phyloP scores from a whole-genome alignment of 495 filamentous ascomycete genomes.

The Penicillium argentinense region DNA sequence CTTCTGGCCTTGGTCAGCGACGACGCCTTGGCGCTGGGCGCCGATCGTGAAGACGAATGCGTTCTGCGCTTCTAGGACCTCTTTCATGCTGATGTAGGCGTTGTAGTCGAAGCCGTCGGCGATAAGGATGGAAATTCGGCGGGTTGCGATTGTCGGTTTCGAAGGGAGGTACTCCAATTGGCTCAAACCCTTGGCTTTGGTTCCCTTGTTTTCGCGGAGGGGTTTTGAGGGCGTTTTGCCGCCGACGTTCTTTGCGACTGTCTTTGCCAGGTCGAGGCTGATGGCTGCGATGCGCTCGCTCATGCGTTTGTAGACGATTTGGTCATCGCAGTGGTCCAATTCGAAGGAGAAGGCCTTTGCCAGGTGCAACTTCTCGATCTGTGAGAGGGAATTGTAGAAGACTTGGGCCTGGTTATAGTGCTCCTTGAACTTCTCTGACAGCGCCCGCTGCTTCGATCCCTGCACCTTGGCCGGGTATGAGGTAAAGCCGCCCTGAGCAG shows the following conservation, averaged over 20 bases:
- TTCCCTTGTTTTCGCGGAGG: constrained; percentile 61
- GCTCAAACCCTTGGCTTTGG: constrained; percentile 61
- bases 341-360: constrained; percentile 75
- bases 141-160: constrained; percentile 65
- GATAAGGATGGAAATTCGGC: constrained; percentile 75
- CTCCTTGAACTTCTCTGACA: constrained; percentile 78
- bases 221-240: constrained; percentile 56
- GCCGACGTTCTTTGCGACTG: constrained; percentile 69
- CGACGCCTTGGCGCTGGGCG: constrained; percentile 54
- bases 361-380: constrained; percentile 70
- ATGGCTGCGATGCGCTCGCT: constrained; percentile 69
- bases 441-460: constrained; percentile 67
- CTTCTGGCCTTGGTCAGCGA: constrained; percentile 50
- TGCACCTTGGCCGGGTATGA: constrained; percentile 65
- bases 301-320: constrained; percentile 74
- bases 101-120: constrained; percentile 76
- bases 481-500: constrained; percentile 63
- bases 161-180: constrained; percentile 65
- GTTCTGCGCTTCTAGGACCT: constrained; percentile 56
- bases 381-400: constrained; percentile 80
- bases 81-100: constrained; percentile 63
- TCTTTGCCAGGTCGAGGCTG: constrained; percentile 68
- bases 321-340: constrained; percentile 87
- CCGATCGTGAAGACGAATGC: constrained; percentile 75
- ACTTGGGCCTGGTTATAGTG: constrained; percentile 63